A percentile compares a stretch with the other conserved stretches of the same genome.
phyloP scores from a whole-genome alignment of 2,329 filamentous ascomycete species.

The Xylaria sp. region DNA sequence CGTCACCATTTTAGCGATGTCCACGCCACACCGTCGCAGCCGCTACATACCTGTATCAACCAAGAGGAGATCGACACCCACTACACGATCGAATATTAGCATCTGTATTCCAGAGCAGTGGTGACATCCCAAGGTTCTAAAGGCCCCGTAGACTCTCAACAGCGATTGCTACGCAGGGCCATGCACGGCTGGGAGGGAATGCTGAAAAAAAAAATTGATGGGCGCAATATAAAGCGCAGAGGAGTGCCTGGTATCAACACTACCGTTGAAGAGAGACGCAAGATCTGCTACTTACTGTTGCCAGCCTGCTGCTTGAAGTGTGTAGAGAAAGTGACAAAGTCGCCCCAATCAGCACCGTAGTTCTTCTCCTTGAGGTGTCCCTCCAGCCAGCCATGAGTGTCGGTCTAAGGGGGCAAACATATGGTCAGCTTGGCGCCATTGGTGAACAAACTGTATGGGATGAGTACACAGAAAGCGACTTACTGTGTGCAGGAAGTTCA shows the following conservation, averaged over 20 bases:
- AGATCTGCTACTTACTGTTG: constrained; percentile 45
- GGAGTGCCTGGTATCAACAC: neutral
- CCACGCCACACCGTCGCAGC: neutral
- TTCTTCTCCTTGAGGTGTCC: constrained; percentile 71
- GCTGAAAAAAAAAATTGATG: neutral
- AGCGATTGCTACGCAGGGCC: too few species aligned
- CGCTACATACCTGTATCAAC: constrained; percentile 66
- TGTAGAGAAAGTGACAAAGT: constrained; percentile 69
- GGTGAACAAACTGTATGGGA: neutral
- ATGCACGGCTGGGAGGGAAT: neutral
- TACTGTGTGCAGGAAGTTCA: constrained; percentile 70
- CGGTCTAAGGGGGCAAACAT: constrained; percentile 53
- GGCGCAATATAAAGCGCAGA: neutral
- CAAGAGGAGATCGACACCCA: constrained; percentile 69
- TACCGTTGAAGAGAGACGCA: neutral
- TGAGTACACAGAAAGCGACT: constrained; percentile 20
- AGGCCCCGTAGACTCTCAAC: neutral
- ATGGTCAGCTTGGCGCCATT: neutral
- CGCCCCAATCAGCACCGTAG: constrained; percentile 74
- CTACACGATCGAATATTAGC: constrained; percentile 18
- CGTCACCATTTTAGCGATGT: neutral
- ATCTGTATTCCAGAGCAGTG: neutral
- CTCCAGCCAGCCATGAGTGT: constrained; percentile 71
- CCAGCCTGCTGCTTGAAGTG: constrained; percentile 69
- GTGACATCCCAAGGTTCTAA: neutral